Conservation (phyloP, 2,329 filamentous ascomycete genomes). For the Fusarium graminum region DNA sequence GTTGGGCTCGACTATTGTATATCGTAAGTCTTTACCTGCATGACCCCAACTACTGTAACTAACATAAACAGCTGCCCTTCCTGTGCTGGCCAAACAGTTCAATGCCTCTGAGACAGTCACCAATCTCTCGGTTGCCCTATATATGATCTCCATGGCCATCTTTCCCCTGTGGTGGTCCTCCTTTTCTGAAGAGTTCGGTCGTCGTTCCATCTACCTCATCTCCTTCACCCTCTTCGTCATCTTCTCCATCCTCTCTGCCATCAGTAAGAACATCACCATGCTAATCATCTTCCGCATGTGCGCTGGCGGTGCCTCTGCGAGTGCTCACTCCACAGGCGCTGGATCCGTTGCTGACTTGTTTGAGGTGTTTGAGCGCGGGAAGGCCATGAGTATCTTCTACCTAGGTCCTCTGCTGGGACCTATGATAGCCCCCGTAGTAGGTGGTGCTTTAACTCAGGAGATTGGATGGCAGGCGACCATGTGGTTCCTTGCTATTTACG, state of each 20-base stretch:
- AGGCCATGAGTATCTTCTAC: constrained; percentile 87
- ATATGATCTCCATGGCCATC: constrained; percentile 86
- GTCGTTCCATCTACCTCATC: constrained; percentile 81
- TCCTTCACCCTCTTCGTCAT: constrained; percentile 80
- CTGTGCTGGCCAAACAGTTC: constrained; percentile 72
- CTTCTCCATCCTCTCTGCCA: constrained; percentile 76
- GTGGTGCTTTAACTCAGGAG: constrained; percentile 75
- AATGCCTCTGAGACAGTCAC: constrained; percentile 73
- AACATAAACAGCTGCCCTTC: constrained; percentile 70
- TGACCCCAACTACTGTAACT: constrained; percentile 3
- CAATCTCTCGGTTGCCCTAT: constrained; percentile 82
- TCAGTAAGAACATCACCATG: constrained; percentile 79
- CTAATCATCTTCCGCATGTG: constrained; percentile 81
- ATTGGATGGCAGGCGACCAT: constrained; percentile 82
- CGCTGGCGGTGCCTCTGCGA: constrained; percentile 80
- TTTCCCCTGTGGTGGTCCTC: constrained; percentile 90
- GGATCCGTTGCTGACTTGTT: constrained; percentile 87
- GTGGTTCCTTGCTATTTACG: constrained; percentile 82
- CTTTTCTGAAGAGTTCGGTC: constrained; percentile 79
- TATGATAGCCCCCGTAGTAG: constrained; percentile 80
- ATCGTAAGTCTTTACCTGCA: constrained; percentile 69
- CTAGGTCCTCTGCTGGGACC: constrained; percentile 82
- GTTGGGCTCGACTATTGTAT: constrained; percentile 86
- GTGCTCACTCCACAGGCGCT: constrained; percentile 85
- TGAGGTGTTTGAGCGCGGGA: constrained; percentile 77